Conservation (phyloP, 116 monocot species). For the Zostera marina region DNA sequence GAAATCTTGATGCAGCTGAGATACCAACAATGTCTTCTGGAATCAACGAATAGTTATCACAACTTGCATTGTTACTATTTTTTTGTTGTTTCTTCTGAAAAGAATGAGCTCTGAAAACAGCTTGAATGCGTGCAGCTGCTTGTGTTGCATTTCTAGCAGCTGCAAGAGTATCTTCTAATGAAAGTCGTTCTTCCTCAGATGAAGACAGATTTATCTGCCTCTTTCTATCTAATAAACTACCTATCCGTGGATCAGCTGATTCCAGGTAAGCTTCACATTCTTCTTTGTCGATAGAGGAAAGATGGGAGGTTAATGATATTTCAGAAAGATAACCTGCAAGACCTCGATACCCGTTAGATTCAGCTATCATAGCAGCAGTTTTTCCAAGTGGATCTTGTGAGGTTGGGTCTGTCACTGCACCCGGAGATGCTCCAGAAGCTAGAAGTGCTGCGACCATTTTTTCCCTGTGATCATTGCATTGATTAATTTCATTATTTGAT, state of each 20-base stretch:
- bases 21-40: constrained; percentile 33
- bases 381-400: constrained; percentile 68
- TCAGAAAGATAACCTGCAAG: constrained; percentile 91
- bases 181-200: constrained; percentile 49
- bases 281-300: constrained; percentile 40
- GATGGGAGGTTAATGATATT: constrained; percentile 57
- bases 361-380: constrained; percentile 61
- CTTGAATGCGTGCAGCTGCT: constrained; percentile 81
- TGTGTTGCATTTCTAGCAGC: constrained; percentile 80
- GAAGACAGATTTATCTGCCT: constrained; percentile 23
- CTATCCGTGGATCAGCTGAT: constrained; percentile 34
- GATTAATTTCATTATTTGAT: not conserved
- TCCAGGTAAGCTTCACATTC: constrained; percentile 46
- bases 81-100: constrained; percentile 50
- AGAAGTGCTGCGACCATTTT: constrained; percentile 79
- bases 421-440: constrained; percentile 70
- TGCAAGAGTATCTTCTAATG: constrained; percentile 64
- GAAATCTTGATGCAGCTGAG: constrained; percentile 27
- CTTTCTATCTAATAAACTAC: constrained; percentile 42
- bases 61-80: constrained; percentile 1
- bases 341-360: constrained; percentile 49
- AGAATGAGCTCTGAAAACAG: constrained; percentile 81
- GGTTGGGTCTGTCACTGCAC: constrained; percentile 76
- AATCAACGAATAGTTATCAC: constrained; percentile 41
- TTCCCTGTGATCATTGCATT: constrained; percentile 32